Conservation (phyloP, 2,329 filamentous ascomycete species). For the Pseudogymnoascus sp. region DNA sequence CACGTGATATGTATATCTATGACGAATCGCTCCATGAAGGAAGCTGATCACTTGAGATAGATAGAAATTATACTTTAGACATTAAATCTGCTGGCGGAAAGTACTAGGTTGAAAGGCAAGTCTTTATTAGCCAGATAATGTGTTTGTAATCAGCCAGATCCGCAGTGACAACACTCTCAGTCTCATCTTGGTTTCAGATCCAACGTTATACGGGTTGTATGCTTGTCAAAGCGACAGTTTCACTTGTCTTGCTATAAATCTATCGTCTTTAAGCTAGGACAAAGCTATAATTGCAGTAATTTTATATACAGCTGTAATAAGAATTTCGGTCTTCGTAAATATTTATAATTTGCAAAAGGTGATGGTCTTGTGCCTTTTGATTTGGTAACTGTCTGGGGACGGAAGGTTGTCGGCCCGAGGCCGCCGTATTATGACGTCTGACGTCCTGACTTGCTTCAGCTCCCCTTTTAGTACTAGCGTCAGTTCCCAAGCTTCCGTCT, state of each 20-base stretch:
- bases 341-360: not conserved
- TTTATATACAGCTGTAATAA: not conserved
- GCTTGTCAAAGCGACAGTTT: not conserved
- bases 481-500: not conserved
- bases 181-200: conserved; percentile 1
- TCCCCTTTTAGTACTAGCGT: conserved; percentile 2
- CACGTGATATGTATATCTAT: not conserved
- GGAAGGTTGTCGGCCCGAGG: not conserved
- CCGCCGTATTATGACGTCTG: not conserved
- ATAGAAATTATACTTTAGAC: not conserved
- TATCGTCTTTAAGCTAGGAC: not conserved
- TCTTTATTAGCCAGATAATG: not conserved
- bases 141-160: not conserved
- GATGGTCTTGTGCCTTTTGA: not conserved
- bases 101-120: not conserved
- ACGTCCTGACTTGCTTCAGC: not conserved
- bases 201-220: not conserved
- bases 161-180: not conserved
- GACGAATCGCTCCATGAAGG: not conserved
- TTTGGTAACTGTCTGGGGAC: not conserved
- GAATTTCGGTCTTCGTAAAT: not conserved
- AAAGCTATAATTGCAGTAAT: not conserved
- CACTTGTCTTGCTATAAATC: not conserved
- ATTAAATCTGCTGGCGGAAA: not conserved
- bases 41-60: not conserved